Conservation (phyloP, 306 rosid genomes). For the Rosa multiflora region DNA sequence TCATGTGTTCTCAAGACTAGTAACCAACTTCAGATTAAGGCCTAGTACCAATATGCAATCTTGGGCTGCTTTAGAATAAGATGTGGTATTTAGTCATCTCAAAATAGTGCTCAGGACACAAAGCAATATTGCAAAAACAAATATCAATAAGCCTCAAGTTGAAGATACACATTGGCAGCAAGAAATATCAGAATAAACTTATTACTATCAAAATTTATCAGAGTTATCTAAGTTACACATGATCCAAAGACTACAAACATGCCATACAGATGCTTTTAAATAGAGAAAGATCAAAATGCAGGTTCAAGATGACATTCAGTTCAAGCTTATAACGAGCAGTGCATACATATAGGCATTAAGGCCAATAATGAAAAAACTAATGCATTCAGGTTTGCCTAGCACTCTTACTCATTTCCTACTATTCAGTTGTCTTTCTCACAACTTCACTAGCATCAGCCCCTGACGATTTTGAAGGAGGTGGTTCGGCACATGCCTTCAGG, state of each 20-base stretch:
- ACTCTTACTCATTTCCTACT: conserved; percentile 30
- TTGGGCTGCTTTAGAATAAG: not conserved
- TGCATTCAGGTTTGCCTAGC: conserved; percentile 18
- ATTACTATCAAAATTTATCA: not conserved
- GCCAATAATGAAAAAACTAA: conserved; percentile 11
- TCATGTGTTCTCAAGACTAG: not conserved
- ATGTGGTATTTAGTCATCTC: not conserved
- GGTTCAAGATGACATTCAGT: conserved; percentile 5
- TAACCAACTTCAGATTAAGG: not conserved
- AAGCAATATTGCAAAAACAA: not conserved
- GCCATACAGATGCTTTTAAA: not conserved
- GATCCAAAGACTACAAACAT: conserved; percentile 12
- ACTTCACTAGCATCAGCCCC: conserved; percentile 28
- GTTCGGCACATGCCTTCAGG: conserved; percentile 73
- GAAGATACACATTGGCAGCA: conserved; percentile 2
- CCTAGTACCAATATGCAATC: not conserved
- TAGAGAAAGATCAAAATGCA: conserved; percentile 20
- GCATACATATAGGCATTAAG: conserved; percentile 9
- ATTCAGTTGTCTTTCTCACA: conserved; percentile 24
- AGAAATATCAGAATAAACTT: conserved; percentile 11
- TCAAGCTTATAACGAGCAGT: conserved; percentile 9
- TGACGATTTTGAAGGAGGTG: conserved; percentile 48
- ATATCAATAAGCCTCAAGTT: conserved; percentile 2
- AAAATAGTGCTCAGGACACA: not conserved
- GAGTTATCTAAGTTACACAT: not conserved